Percentiles rank a stretch among this genome's conserved stretches.
These are phyloP conservation scores for Chaetoceros muelleri DNA, from an alignment of 108 stramenopile species.

Conservation along the genomic window DNA sequence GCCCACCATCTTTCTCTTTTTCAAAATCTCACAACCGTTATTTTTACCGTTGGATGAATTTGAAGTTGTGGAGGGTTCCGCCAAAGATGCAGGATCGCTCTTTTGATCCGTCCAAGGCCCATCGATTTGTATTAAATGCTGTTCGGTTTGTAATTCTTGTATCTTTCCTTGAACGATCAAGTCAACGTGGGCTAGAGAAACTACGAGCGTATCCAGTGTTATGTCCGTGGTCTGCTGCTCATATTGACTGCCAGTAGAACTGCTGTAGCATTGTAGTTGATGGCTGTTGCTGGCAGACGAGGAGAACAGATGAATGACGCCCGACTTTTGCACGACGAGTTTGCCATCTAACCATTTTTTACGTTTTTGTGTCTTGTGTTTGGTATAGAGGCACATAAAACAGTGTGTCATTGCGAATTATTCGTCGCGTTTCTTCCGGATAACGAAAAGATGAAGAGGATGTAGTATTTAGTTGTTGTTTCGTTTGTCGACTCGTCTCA, in stretches of 20 bases:
- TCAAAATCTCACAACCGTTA: background rate
- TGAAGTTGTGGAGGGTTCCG: too few species aligned
- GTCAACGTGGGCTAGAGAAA: background rate
- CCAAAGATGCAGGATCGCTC: too few species aligned
- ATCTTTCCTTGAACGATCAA: background rate
- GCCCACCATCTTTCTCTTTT: background rate
- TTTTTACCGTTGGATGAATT: background rate
- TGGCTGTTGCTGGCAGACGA: slow-evolving; percentile 12
- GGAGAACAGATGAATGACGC: slow-evolving; percentile 26
- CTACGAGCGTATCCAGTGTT: background rate
- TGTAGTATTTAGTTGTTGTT: too few species aligned
- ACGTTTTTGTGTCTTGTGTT: slow-evolving; percentile 76
- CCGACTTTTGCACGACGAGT: slow-evolving; percentile 19
- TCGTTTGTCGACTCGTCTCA: too few species aligned
- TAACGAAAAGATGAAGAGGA: too few species aligned
- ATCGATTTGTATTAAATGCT: background rate
- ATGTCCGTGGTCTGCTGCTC: background rate
- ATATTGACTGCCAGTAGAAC: slow-evolving; percentile 9
- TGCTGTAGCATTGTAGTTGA: slow-evolving; percentile 27
- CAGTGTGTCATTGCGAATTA: too few species aligned
- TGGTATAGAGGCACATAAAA: slow-evolving; percentile 51
- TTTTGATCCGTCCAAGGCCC: too few species aligned
- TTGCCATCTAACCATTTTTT: slow-evolving; percentile 73
- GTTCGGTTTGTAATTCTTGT: background rate
- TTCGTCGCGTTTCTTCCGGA: too few species aligned